Conservation (phyloP, 208 protist genomes). For the Crithidia sp. region DNA sequence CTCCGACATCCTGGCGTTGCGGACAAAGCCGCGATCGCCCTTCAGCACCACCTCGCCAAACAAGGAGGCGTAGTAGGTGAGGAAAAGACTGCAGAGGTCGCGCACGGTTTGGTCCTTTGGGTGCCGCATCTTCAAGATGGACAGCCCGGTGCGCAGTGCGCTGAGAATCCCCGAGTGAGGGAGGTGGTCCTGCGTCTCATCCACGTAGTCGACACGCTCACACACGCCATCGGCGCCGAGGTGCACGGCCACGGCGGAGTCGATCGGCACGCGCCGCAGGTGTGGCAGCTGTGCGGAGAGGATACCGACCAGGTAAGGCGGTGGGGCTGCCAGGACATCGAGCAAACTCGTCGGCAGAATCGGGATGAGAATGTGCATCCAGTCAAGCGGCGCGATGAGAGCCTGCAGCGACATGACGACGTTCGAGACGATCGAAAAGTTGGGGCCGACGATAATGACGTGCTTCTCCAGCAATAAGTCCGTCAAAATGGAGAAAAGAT, state of each 20-base stretch:
- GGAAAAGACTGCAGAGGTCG: conserved; percentile 81
- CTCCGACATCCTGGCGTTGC: conserved; percentile 18
- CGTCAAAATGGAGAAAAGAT: conserved; percentile 71
- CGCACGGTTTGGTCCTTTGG: conserved; percentile 62
- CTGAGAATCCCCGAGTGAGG: conserved; percentile 73
- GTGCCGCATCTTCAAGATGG: conserved; percentile 55
- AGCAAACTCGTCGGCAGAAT: conserved; percentile 69
- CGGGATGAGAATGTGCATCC: conserved; percentile 86
- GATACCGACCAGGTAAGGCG: conserved; percentile 80
- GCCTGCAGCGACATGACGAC: conserved; percentile 85
- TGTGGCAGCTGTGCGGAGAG: conserved; percentile 71
- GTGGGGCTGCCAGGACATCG: conserved; percentile 75
- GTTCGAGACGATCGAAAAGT: conserved; percentile 76
- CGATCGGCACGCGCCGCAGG: conserved; percentile 44
- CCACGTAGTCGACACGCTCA: conserved; percentile 58
- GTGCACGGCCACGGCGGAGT: conserved; percentile 61
- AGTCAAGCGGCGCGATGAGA: conserved; percentile 83
- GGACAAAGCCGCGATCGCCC: conserved; percentile 37
- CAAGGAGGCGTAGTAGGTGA: conserved; percentile 78
- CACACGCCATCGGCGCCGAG: conserved; percentile 62
- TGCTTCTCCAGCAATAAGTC: conserved; percentile 77
- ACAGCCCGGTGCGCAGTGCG: conserved; percentile 66
- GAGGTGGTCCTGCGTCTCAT: conserved; percentile 52
- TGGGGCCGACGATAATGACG: conserved; percentile 82
- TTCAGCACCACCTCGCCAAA: conserved; percentile 69